These are phyloP conservation scores for Aquilaria sinensis DNA, from an alignment of 345 rosid species.

Conservation along the genomic window DNA sequence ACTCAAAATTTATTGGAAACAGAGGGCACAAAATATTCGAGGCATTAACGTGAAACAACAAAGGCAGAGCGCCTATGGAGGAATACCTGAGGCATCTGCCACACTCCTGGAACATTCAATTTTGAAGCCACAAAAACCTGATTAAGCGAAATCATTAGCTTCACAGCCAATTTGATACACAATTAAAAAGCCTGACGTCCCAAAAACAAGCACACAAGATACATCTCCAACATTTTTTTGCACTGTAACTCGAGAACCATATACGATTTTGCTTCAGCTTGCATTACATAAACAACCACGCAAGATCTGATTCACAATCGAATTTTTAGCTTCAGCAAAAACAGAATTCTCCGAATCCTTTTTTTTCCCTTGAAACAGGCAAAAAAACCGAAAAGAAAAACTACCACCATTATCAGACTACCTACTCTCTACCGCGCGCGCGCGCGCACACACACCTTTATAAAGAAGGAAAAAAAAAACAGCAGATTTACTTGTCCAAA, in stretches of 20 bases:
- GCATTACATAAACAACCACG: no score
- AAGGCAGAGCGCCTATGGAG: constrained; percentile 3
- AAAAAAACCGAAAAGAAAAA: neutral
- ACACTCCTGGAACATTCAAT: constrained; percentile 98
- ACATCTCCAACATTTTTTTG: neutral
- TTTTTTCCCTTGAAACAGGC: neutral
- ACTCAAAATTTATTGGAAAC: neutral
- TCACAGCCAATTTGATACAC: neutral
- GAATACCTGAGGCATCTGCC: constrained; percentile 99
- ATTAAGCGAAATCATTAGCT: constrained; percentile 8
- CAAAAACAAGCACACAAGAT: neutral
- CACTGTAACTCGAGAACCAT: neutral
- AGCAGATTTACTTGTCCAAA: neutral
- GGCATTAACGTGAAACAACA: no score
- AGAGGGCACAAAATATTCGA: neutral
- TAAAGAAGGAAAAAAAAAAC: neutral
- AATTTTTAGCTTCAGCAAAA: no score
- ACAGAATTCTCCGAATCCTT: neutral
- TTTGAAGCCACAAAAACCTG: constrained; percentile 97
- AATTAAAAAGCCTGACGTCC: constrained; percentile 6
- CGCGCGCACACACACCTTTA: neutral
- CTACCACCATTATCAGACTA: neutral
- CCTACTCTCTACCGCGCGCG: neutral
- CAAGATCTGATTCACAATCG: no score
- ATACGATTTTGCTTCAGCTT: neutral